Conservation (phyloP, 768 basidiomycete genomes). For the Trametes villosa region DNA sequence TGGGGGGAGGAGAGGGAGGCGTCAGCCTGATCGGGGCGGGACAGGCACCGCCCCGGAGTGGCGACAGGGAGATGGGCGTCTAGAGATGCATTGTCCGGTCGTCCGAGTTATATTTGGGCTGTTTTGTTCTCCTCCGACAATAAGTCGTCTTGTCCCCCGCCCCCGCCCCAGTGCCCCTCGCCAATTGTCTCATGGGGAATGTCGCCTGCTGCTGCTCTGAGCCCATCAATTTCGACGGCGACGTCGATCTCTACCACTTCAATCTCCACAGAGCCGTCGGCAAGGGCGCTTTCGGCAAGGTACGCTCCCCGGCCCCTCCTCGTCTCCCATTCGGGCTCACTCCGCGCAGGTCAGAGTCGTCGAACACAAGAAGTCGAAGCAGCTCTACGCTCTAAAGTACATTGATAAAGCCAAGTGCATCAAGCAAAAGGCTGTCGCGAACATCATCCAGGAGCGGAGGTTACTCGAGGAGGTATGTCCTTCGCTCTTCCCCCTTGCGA, state of each 20-base stretch:
- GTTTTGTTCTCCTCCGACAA: conserved; percentile 32
- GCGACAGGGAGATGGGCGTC: conserved; percentile 7
- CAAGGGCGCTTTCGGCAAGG: conserved; percentile 98
- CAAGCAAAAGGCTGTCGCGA: conserved; percentile 88
- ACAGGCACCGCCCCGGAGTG: conserved; percentile 3
- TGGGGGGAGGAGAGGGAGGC: not conserved
- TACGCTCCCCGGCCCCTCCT: conserved; percentile 40
- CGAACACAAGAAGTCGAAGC: conserved; percentile 91
- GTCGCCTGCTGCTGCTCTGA: conserved; percentile 41
- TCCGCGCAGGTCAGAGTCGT: conserved; percentile 85
- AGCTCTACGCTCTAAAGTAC: conserved; percentile 95
- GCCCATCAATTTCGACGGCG: conserved; percentile 60
- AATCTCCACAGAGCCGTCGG: conserved; percentile 95
- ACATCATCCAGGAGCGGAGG: conserved; percentile 92
- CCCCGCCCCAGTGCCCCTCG: conserved; percentile 19
- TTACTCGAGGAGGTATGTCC: conserved; percentile 82
- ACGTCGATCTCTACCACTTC: conserved; percentile 92
- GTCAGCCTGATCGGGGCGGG: not conserved
- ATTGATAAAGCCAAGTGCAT: conserved; percentile 95
- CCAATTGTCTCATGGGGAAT: conserved; percentile 27
- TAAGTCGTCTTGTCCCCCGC: conserved; percentile 21
- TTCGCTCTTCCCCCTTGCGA: not conserved
- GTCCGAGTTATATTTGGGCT: conserved; percentile 24
- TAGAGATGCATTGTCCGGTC: conserved; percentile 1
- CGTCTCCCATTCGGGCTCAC: conserved; percentile 5